These are phyloP conservation scores for Epichloe sp. DNA, from an alignment of 2,329 filamentous ascomycete genomes.

Conservation along the genomic window DNA sequence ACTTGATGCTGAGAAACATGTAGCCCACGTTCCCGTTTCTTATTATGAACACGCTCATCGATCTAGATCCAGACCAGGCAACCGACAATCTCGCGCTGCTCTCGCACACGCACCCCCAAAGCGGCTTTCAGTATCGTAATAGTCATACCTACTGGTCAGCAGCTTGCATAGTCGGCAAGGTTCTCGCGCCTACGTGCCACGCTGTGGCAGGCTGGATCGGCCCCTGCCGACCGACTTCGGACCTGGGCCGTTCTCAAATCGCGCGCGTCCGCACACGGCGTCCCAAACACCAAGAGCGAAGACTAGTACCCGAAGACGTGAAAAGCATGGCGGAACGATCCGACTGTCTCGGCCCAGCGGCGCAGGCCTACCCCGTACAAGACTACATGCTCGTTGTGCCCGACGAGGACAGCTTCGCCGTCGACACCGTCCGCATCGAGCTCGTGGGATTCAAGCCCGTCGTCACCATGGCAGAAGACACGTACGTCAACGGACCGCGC, in stretches of 20 bases:
- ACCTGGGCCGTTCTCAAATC: constrained; percentile 56
- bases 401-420: constrained; percentile 40
- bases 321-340: constrained; percentile 54
- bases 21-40: constrained; percentile 55
- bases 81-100: constrained; percentile 53
- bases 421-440: constrained; percentile 58
- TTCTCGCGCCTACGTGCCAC: constrained; percentile 58
- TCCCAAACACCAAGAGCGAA: constrained; percentile 32
- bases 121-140: constrained; percentile 62
- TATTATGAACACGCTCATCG: constrained; percentile 66
- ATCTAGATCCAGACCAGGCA: constrained; percentile 57
- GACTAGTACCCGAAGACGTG: constrained; percentile 45
- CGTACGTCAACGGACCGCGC: constrained; percentile 21
- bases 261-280: constrained; percentile 51
- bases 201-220: constrained; percentile 64
- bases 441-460: constrained; percentile 44
- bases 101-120: constrained; percentile 53
- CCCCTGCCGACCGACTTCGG: constrained; percentile 53
- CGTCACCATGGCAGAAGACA: constrained; percentile 16
- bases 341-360: constrained; percentile 52
- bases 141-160: constrained; percentile 68
- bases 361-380: constrained; percentile 48
- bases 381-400: constrained; percentile 53
- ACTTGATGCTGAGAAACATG: neutral
- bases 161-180: constrained; percentile 60